Conservation (phyloP, 139 green algal genomes). For the Volvox africanus region DNA sequence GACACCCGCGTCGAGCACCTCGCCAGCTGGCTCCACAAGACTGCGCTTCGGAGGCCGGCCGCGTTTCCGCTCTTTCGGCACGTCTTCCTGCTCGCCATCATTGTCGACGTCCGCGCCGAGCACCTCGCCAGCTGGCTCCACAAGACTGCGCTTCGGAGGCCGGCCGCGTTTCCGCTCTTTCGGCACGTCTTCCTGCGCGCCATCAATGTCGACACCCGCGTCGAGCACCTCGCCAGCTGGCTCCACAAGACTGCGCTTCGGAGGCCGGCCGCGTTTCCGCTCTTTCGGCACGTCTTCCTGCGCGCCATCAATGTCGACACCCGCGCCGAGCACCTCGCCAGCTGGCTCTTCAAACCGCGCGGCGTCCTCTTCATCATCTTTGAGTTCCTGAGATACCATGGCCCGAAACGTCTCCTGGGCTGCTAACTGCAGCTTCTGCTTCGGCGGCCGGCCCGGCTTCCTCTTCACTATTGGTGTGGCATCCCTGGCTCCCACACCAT, state of each 20-base stretch:
- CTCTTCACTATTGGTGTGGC: neutral
- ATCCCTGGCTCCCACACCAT: neutral
- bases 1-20: neutral
- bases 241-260: neutral
- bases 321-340: neutral
- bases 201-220: neutral
- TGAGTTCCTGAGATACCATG: neutral
- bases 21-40: too few relatives aligned
- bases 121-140: neutral
- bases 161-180: conserved; percentile 1
- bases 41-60: neutral
- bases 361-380: neutral
- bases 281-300: neutral
- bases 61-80: neutral
- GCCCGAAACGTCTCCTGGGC: neutral
- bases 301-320: neutral
- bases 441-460: neutral
- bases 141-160: neutral
- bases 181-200: neutral
- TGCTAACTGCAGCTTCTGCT: neutral
- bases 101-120: neutral
- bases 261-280: neutral
- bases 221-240: neutral
- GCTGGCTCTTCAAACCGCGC: neutral
- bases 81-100: neutral